Conservation (phyloP, 768 basidiomycete species). For the Agrocybe chaxingu region DNA sequence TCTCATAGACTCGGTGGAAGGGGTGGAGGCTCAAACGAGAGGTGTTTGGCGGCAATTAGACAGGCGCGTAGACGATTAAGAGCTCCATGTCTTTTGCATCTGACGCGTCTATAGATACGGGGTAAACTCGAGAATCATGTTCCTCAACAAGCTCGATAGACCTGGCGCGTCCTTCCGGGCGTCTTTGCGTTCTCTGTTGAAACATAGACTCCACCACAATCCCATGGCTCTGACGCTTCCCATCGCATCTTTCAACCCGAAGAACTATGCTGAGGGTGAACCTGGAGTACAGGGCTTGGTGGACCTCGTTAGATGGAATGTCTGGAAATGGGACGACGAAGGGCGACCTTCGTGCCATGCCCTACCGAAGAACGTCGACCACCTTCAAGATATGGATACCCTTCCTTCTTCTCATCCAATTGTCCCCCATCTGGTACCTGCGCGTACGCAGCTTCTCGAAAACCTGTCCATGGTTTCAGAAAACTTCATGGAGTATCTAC, state of each 20-base stretch:
- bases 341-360: constrained; percentile 39
- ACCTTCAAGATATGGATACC: constrained; percentile 36
- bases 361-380: constrained; percentile 51
- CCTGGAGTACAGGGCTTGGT: constrained; percentile 84
- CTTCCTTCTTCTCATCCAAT: constrained; percentile 66
- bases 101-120: constrained; percentile 51
- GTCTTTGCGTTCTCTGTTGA: constrained; percentile 68
- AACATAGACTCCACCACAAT: constrained; percentile 72
- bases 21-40: constrained; percentile 87
- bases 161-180: constrained; percentile 78
- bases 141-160: constrained; percentile 86
- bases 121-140: constrained; percentile 76
- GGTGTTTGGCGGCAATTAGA: constrained; percentile 88
- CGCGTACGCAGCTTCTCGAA: constrained; percentile 71
- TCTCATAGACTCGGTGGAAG: constrained; percentile 86
- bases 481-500: constrained; percentile 70
- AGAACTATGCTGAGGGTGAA: constrained; percentile 67
- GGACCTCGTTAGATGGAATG: constrained; percentile 79
- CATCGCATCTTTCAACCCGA: constrained; percentile 69
- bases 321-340: constrained; percentile 70
- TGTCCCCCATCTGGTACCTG: constrained; percentile 58
- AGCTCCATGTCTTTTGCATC: constrained; percentile 1
- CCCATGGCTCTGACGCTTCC: constrained; percentile 72
- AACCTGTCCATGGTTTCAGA: constrained; percentile 80
- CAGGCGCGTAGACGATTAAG: constrained; percentile 53